These are phyloP conservation scores for Apium graveolens DNA, from an alignment of 129 eudicot genomes.

Conservation along the genomic window DNA sequence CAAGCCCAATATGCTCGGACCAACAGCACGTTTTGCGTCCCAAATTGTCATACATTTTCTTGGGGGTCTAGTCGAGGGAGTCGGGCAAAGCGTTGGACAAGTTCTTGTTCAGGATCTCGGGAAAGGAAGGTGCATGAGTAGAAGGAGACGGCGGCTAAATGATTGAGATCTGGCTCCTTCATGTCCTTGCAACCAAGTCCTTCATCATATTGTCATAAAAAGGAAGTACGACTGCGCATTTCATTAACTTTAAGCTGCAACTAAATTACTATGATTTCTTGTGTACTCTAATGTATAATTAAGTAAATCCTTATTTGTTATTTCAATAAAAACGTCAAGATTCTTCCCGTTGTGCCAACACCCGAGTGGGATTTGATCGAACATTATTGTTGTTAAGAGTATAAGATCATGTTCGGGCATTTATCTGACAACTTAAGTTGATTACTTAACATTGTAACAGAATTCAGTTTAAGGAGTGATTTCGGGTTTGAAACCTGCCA, in stretches of 20 bases:
- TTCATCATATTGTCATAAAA: background rate
- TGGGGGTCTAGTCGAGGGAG: conserved; percentile 68
- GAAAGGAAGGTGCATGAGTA: conserved; percentile 35
- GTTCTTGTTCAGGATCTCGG: conserved; percentile 50
- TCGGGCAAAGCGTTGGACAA: conserved; percentile 81
- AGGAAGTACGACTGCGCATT: background rate
- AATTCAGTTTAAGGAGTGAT: no score
- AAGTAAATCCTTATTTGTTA: background rate
- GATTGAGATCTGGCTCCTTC: background rate
- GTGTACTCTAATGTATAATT: background rate
- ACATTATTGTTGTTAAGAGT: background rate
- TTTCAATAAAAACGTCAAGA: background rate
- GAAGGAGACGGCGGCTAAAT: background rate
- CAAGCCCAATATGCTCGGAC: conserved; percentile 47
- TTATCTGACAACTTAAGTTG: no score
- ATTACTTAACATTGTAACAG: no score
- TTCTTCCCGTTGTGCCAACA: background rate
- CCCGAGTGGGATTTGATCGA: background rate
- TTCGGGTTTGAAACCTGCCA: no score
- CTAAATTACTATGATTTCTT: background rate
- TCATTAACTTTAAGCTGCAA: background rate
- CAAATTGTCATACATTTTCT: conserved; percentile 68
- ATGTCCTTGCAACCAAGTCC: background rate
- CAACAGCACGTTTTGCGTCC: conserved; percentile 67
- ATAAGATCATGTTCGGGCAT: no score